Base-by-base conservation (phyloP, 2,329 filamentous ascomycete genomes). In the Phaeoacremonium minimum region DNA sequence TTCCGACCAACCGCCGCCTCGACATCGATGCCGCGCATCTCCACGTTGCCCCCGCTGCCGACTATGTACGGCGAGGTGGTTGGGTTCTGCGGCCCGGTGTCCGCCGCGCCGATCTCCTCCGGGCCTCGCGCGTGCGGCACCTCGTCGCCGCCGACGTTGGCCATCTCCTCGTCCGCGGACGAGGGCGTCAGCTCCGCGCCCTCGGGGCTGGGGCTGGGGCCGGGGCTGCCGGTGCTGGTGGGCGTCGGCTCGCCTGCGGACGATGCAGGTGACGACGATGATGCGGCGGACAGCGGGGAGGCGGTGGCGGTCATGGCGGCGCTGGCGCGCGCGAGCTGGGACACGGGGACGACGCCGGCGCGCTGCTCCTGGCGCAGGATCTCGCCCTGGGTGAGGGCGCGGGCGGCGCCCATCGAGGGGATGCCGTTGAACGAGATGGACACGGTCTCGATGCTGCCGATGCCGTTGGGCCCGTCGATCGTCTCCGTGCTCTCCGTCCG, bases 321-420 rank as follows among this genome's bases (percentile, higher is more conserved):
- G 36, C 64, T 67, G 29, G 53, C 60, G 35, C 73, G 63, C 29
- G 67, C 61, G 16, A 79, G 63, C 54, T 84, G 80, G 39, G 70
- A 76, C 20, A 80, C 74, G 16, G 87, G 84, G 6, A 91, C 83
- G 13, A 91, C 79, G 26, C 86, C 86, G 2, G 85, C 84, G 53
- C 85, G 79, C 61, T 94, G 88, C 58, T 94, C 88, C 60, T 93
- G 85, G n/a, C 88, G 73, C 16, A 94, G 67, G 15, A 94, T 70
- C 58, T 94, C 88, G 32, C 87, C 87, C 60, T 95, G 88, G 1
- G 86, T 90, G 35, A 90, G 76, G 18, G 77, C 85, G 30, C 73
- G 55, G 16, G 48, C 50, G 4, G 65, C 58, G 38, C 63, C 63
- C 42, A 71, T 71, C 7, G 75, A 80, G 0, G 75, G 70, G 32